These are phyloP conservation scores for Adansonia madagascariensis DNA, from an alignment of 441 rosid species.

Conservation along the genomic window DNA sequence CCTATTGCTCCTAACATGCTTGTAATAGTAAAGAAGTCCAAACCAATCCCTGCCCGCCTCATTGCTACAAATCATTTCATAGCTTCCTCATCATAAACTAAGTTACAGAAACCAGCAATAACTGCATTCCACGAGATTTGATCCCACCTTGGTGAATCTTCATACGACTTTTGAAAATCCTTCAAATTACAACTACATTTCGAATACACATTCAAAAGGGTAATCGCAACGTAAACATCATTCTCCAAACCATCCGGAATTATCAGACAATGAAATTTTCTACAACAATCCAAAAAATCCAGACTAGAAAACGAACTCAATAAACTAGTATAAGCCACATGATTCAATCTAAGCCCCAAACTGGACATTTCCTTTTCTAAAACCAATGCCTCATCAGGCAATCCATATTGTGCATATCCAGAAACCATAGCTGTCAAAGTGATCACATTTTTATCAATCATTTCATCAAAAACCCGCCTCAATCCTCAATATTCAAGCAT, in stretches of 20 bases:
- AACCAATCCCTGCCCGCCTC: conserved; percentile 42
- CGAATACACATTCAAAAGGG: conserved; percentile 54
- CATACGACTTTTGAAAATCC: conserved; percentile 40
- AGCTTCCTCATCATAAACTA: conserved; percentile 48
- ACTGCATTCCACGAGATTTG: conserved; percentile 49
- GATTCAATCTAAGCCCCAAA: conserved; percentile 29
- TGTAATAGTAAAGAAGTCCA: conserved; percentile 62
- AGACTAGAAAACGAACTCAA: conserved; percentile 40
- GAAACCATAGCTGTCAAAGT: conserved; percentile 46
- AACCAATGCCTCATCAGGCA: conserved; percentile 39
- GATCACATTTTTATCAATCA: conserved; percentile 35
- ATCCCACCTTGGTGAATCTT: conserved; percentile 27
- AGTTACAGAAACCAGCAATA: conserved; percentile 48
- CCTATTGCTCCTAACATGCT: conserved; percentile 56
- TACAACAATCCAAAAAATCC: conserved; percentile 43
- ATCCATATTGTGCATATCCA: conserved; percentile 33
- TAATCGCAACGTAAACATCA: conserved; percentile 50
- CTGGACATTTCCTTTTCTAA: conserved; percentile 37
- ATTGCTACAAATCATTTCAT: conserved; percentile 50
- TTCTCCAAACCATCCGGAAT: conserved; percentile 43
- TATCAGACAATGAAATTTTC: conserved; percentile 55
- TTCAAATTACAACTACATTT: conserved; percentile 25
- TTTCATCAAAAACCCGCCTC: conserved; percentile 32
- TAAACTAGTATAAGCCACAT: conserved; percentile 37
- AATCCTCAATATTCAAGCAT: conserved; percentile 30